phyloP scores from a whole-genome alignment of 1,139 yeast genomes.

The Pneumocystis sp. region DNA sequence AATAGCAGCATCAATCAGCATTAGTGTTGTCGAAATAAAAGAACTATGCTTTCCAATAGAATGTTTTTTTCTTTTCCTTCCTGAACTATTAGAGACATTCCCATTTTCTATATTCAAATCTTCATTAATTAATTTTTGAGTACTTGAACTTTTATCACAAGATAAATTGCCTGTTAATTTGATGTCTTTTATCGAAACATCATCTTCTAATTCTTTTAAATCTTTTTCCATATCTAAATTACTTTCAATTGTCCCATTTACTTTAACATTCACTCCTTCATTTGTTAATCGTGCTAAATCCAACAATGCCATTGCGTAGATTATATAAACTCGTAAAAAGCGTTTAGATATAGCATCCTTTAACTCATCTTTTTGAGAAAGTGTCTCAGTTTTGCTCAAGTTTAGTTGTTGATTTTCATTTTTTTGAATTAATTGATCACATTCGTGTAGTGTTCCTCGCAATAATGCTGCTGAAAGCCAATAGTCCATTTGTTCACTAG shows the following conservation, averaged over 20 bases:
- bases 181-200: not conserved
- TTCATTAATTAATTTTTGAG: not conserved
- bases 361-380: not conserved
- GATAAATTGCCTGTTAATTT: not conserved
- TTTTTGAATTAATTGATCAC: not conserved
- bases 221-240: not conserved
- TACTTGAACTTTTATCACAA: not conserved
- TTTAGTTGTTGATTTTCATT: not conserved
- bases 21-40: not conserved
- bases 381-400: not conserved
- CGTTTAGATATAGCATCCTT: not conserved
- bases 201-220: not conserved
- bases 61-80: not conserved
- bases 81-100: not conserved
- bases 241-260: not conserved
- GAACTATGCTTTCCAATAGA: not conserved
- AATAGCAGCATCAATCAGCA: not conserved
- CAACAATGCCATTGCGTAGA: not conserved
- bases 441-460: not conserved
- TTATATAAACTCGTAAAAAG: not conserved
- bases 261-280: not conserved
- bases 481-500: not conserved
- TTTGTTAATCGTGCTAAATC: not conserved
- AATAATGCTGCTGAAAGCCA: not conserved
- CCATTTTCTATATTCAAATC: not conserved